Evolutionary conservation across 805 yeast genomes (phyloP), one percentile per base, ranked within the genome.

Genomic region (Candida boidinii): DNA sequence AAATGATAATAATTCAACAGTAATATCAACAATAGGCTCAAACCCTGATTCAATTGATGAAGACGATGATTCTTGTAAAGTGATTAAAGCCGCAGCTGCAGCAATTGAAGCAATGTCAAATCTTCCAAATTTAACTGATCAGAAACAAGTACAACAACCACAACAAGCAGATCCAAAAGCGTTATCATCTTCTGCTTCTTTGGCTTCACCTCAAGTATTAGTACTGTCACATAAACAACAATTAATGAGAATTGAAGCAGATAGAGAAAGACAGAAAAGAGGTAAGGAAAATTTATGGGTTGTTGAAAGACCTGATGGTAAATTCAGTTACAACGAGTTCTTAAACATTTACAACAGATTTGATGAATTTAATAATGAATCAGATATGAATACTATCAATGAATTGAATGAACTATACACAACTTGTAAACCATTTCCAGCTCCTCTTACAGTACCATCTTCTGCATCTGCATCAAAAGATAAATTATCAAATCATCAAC

Each of bases 201-300:
- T 29, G 8, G 8, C 25, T 16, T 17, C 10, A 28, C 30, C 10
- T 59, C 59, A 33, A 54, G 31, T n/a, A n/a, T n/a, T n/a, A n/a
- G n/a, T n/a, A 5, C 36, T 53, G 5, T 26, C 51, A 2, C 54
- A 51, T 14, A 50, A 74, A 29, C 85, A 79, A 43, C 75, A 83
- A 13, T 51, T 86, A 13, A 68, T 73, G 23, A 62, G 97, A 38
- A 86, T 90, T 79, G 96, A 90, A 51, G 88, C 80, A 40, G 97
- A 90, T 52, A 64, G 98, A 44, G 98, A 90, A 52, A 64, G 95
- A 28, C 87, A 85, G 48, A 90, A 90, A 51, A 69, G 83, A 42
- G 71, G 81, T 11, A 86, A 88, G 45, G 96, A 90, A 47, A 73
- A 69, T 9, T 63, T 76, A 16, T 86, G 96, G 95, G 68, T 77